These are phyloP conservation scores for Globisporangium solare DNA, from an alignment of 352 stramenopile species.

Conservation along the genomic window DNA sequence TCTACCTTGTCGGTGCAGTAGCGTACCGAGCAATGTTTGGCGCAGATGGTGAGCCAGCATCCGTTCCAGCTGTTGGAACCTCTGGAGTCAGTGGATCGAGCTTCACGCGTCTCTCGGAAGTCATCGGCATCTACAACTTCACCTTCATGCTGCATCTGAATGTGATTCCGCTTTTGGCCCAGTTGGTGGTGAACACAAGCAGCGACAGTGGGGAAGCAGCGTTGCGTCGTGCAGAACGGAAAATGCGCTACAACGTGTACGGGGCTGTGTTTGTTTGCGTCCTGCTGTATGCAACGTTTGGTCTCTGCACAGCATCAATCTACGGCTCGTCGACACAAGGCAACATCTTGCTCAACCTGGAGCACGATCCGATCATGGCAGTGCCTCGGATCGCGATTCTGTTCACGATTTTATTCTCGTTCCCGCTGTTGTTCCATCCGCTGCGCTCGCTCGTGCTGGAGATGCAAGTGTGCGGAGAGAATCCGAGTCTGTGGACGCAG, in stretches of 20 bases:
- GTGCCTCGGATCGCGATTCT: conserved; percentile 61
- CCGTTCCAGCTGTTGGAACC: not conserved
- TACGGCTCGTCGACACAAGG: conserved; percentile 56
- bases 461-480: conserved; percentile 31
- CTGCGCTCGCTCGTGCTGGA: conserved; percentile 60
- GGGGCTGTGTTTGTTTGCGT: conserved; percentile 41
- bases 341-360: conserved; percentile 79
- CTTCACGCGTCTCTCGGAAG: conserved; percentile 51
- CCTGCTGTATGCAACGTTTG: conserved; percentile 59
- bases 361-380: conserved; percentile 64
- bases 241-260: conserved; percentile 47
- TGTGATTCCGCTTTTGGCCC: conserved; percentile 63
- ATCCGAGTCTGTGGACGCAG: conserved; percentile 17
- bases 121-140: conserved; percentile 81
- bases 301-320: conserved; percentile 49
- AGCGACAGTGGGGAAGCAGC: conserved; percentile 11
- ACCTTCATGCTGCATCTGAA: conserved; percentile 83
- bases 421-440: conserved; percentile 70
- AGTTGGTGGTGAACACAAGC: conserved; percentile 31
- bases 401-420: conserved; percentile 72
- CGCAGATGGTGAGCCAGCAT: not conserved
- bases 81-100: not conserved
- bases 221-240: conserved; percentile 18
- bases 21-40: conserved; percentile 40
- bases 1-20: conserved; percentile 65